These are phyloP conservation scores for Massospora cicadina DNA, from an alignment of 371 early-diverging fungal species.

Conservation along the genomic window DNA sequence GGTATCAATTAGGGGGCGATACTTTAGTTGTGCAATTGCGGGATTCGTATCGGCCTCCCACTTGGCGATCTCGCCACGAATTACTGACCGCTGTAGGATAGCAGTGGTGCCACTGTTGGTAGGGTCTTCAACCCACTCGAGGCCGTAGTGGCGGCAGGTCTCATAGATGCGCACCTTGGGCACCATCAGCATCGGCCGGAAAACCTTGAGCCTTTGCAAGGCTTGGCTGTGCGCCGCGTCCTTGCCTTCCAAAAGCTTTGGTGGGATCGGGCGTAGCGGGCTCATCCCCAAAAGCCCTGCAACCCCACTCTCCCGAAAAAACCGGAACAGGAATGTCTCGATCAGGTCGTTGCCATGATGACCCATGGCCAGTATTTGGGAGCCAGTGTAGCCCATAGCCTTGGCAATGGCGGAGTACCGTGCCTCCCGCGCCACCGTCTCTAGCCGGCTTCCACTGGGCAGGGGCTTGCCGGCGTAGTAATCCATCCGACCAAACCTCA, in stretches of 20 bases:
- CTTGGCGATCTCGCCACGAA: constrained; percentile 7
- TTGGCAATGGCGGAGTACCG: constrained; percentile 10
- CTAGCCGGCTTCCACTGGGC: constrained; percentile 10
- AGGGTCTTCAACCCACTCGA: constrained; percentile 13
- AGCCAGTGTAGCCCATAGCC: background rate
- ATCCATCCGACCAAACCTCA: background rate
- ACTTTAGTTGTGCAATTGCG: constrained; percentile 1
- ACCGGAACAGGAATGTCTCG: constrained; percentile 12
- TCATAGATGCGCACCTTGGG: constrained; percentile 11
- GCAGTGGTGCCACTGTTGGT: constrained; percentile 10
- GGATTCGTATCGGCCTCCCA: constrained; percentile 1
- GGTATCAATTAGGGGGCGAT: background rate
- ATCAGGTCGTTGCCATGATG: constrained; percentile 14
- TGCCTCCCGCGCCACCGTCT: constrained; percentile 10
- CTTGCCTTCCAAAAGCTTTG: background rate
- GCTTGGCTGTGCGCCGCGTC: background rate
- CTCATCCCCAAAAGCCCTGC: constrained; percentile 12
- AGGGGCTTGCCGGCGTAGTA: constrained; percentile 3
- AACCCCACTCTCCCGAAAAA: constrained; percentile 13
- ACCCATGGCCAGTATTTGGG: constrained; percentile 7
- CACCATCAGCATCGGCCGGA: background rate
- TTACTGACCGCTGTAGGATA: constrained; percentile 12
- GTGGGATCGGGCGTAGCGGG: background rate
- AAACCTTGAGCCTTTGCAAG: background rate
- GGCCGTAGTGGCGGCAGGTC: constrained; percentile 9